A percentile compares a stretch with the other conserved stretches of the same genome.
Evolutionary conservation across 1,284 basidiomycete species (phyloP).

Genomic region (Moesziomyces aphidis): DNA sequence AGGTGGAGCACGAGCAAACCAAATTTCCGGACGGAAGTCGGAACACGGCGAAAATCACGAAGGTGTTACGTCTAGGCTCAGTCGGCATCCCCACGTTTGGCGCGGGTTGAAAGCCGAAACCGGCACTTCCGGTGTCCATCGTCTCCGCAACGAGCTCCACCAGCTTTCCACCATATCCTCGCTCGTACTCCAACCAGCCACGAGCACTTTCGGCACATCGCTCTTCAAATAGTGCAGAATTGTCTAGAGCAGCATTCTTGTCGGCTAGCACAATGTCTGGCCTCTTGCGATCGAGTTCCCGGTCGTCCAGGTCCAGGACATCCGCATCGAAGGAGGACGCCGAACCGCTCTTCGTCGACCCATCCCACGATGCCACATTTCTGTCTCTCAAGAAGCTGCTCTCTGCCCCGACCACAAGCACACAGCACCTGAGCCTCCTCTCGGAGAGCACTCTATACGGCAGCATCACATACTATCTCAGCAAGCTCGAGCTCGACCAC

Average conservation of each 20-base stretch:
- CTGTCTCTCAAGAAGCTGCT: slow-evolving; percentile 60
- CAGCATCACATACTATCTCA: slow-evolving; percentile 61
- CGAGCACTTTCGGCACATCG: not conserved
- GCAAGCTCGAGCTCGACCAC: slow-evolving; percentile 52
- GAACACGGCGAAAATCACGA: not conserved
- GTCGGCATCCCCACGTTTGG: not conserved
- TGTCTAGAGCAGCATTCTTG: no score
- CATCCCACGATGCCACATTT: slow-evolving; percentile 53
- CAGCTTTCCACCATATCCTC: not conserved
- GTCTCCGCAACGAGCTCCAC: not conserved
- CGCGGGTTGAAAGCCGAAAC: not conserved
- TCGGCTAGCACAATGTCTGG: slow-evolving; percentile 13
- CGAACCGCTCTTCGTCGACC: slow-evolving; percentile 45
- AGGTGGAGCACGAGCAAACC: not conserved
- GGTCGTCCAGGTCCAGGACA: not conserved
- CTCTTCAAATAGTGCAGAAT: not conserved
- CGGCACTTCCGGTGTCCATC: not conserved
- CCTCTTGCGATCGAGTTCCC: slow-evolving; percentile 8
- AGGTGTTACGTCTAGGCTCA: not conserved
- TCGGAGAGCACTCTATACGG: slow-evolving; percentile 55
- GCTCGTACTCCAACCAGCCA: not conserved
- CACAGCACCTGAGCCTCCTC: slow-evolving; percentile 57
- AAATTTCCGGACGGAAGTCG: not conserved
- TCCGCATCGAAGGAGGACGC: slow-evolving; percentile 10
- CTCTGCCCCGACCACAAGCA: slow-evolving; percentile 52